phyloP scores from a whole-genome alignment of 2,329 filamentous ascomycete species.

The Laburnicola sp. region DNA sequence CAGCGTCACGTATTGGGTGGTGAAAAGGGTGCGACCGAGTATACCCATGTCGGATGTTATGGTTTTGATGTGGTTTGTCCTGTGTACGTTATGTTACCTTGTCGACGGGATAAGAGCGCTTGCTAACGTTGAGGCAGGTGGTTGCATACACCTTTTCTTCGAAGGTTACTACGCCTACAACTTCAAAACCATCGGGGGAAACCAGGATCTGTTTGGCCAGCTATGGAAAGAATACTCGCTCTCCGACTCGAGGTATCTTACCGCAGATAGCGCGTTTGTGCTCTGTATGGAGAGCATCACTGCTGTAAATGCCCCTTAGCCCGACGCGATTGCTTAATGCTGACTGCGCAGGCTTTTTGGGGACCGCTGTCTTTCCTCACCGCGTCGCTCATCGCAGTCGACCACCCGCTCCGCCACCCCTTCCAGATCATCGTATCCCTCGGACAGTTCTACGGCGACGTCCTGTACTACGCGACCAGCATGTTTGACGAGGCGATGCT shows the following conservation, averaged over 20 bases:
- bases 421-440: conserved; percentile 64
- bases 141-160: conserved; percentile 76
- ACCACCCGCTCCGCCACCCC: conserved; percentile 61
- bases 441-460: conserved; percentile 66
- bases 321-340: conserved; percentile 1
- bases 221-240: conserved; percentile 92
- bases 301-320: conserved; percentile 57
- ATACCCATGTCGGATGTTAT: conserved; percentile 59
- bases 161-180: conserved; percentile 82
- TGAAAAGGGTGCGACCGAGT: conserved; percentile 57
- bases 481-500: conserved; percentile 62
- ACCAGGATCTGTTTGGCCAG: conserved; percentile 76
- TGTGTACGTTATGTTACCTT: conserved; percentile 60
- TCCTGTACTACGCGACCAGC: conserved; percentile 66
- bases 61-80: conserved; percentile 73
- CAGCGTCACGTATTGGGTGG: conserved; percentile 56
- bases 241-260: conserved; percentile 85
- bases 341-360: conserved; percentile 55
- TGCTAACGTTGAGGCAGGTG: conserved; percentile 49
- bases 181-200: conserved; percentile 65
- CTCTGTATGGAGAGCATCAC: conserved; percentile 87
- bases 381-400: conserved; percentile 57
- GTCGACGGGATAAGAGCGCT: too few relatives aligned
- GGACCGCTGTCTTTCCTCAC: conserved; percentile 63
- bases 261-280: conserved; percentile 73